Evolutionary conservation across 83 land plant species (phyloP), one percentile per base, ranked within the genome.

Genomic region (Isoetes engelmannii): DNA sequence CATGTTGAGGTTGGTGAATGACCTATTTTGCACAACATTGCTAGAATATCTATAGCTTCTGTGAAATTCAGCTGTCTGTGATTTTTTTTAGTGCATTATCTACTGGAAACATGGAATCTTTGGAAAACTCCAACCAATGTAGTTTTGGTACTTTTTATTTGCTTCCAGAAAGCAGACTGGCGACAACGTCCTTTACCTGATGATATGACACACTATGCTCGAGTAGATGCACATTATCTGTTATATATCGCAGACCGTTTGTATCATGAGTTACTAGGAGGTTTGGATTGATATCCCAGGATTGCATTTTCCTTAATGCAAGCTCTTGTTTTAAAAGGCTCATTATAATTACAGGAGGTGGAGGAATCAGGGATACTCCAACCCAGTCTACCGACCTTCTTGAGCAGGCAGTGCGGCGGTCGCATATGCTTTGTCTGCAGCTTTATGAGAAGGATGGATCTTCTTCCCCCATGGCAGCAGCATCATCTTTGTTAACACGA

Each of bases 91-190:
- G n/a, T n/a, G n/a, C n/a, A n/a, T n/a, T n/a, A n/a, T n/a, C n/a
- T n/a, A n/a, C n/a, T n/a, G n/a, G n/a, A n/a, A n/a, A n/a, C n/a
- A n/a, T n/a, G n/a, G n/a, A n/a, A n/a, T n/a, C n/a, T n/a, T n/a
- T n/a, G n/a, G n/a, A n/a, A n/a, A n/a, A n/a, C n/a, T n/a, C n/a
- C n/a, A n/a, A n/a, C n/a, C n/a, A n/a, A n/a, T n/a, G n/a, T n/a
- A n/a, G n/a, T n/a, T n/a, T n/a, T n/a, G n/a, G n/a, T n/a, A n/a
- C n/a, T n/a, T n/a, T n/a, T n/a, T n/a, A n/a, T n/a, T n/a, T n/a
- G n/a, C n/a, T n/a, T n/a, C n/a, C 82, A 94, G 99, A 84, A 86
- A 51, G 92, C 88, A 79, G 99, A 94, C 66, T 94, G 99, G 99
- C 88, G 97, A 55, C 77, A 79, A 42, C 92, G 97, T 13, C 99